Evolutionary conservation across 495 filamentous ascomycete genomes (phyloP).

Genomic region (Lindgomyces ingoldianus): DNA sequence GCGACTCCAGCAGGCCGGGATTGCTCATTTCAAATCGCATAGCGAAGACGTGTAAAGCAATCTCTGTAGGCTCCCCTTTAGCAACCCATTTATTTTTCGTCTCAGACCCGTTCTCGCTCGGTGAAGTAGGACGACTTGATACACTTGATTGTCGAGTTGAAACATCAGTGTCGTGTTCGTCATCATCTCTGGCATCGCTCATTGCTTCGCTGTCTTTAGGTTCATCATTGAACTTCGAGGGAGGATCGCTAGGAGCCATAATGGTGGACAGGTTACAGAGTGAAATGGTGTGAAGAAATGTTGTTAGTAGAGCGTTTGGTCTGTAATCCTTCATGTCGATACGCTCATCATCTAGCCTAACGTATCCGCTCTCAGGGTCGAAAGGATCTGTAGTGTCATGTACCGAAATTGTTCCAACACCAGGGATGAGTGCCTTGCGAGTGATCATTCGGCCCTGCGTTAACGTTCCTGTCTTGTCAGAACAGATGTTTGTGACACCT

Average conservation of each 20-base stretch:
- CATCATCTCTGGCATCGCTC: constrained; percentile 14
- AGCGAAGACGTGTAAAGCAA: constrained; percentile 56
- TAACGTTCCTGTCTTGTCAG: constrained; percentile 66
- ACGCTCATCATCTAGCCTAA: constrained; percentile 29
- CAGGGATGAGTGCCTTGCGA: constrained; percentile 52
- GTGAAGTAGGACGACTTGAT: constrained; percentile 14
- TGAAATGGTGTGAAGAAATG: constrained; percentile 40
- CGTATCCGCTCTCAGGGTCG: constrained; percentile 39
- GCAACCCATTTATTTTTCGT: constrained; percentile 46
- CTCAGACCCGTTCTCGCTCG: constrained; percentile 8
- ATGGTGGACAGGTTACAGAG: constrained; percentile 40
- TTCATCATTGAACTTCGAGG: neutral
- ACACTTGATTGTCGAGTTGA: constrained; percentile 15
- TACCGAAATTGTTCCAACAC: constrained; percentile 26
- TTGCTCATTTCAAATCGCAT: constrained; percentile 52
- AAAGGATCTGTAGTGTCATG: constrained; percentile 39
- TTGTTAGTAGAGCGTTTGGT: constrained; percentile 37
- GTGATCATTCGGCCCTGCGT: constrained; percentile 63
- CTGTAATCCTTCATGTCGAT: constrained; percentile 18
- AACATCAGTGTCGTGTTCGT: constrained; percentile 25
- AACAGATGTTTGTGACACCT: constrained; percentile 59
- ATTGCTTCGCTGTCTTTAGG: neutral
- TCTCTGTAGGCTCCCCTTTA: constrained; percentile 57
- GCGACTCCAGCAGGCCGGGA: constrained; percentile 52
- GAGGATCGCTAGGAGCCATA: neutral